Base-by-base conservation (phyloP, 2,329 filamentous ascomycete species). In the Sclerotinia trifoliorum region DNA sequence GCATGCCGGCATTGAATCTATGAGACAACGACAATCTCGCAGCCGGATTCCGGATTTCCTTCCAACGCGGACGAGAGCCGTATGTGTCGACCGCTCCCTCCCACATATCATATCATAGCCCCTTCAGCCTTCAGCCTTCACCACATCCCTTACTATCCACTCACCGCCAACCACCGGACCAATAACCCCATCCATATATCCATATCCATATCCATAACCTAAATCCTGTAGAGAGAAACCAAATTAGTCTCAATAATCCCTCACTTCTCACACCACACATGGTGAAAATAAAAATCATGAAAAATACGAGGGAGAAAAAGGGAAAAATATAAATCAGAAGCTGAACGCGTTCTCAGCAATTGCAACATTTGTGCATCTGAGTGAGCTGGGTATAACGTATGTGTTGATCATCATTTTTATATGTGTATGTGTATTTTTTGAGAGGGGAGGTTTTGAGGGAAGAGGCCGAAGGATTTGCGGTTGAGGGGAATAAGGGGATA, bases 321-420 rank as follows among this genome's bases (percentile, higher is more conserved):
- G 3, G 6, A 32, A 32, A 32, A 32, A 32, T 32, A 48, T 60
- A 60, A 61, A 61, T 66, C 64, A 66, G 64, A 66, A 66, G 55
- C 56, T 60, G 64, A 66, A 66, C 64, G 64, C 64, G 64, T 66
- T 61, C 64, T 66, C 64, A 66, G 64, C 64, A 66, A 66, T n/a
- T 58, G 56, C 64, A 61, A 61, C 64, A n/a, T 57, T 66, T 39
- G 55, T 66, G 55, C 56, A 58, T 66, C 64, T 66, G 64, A 66
- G 64, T 66, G 64, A 66, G 64, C 64, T 66, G 64, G 64, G 64
- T 66, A 61, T 66, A 66, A 66, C 64, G 64, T 66, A 60, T 66
- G 64, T 26, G 64, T 66, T 66, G 64, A n/a, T 66, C 64, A 66
- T 66, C 64, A 66, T 66, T 61, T 51, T 66, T 42, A 42, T 42